Evolutionary conservation across 345 rosid genomes (phyloP).

Genomic region (Hibiscus mutabilis): DNA sequence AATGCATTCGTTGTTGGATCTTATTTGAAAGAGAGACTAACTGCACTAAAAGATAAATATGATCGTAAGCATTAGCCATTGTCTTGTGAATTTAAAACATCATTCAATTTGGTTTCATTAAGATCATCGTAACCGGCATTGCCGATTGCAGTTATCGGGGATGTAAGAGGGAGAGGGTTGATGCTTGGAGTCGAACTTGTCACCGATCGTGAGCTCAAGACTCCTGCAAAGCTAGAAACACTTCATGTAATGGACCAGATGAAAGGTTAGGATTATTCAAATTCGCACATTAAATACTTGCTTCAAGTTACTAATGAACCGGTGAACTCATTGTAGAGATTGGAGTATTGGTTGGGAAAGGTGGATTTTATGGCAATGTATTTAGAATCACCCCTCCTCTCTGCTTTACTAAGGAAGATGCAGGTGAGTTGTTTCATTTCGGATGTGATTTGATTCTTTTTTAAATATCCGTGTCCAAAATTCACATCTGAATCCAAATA

Average conservation of each 20-base stretch:
- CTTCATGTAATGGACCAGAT: conserved; percentile 71
- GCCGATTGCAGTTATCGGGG: conserved; percentile 64
- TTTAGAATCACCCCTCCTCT: conserved; percentile 94
- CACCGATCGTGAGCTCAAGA: conserved; percentile 62
- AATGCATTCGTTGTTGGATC: conserved; percentile 77
- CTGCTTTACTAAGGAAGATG: conserved; percentile 85
- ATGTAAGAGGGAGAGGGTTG: conserved; percentile 89
- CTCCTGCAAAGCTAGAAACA: conserved; percentile 79
- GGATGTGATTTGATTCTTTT: neutral
- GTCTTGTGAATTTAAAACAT: neutral
- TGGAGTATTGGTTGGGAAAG: conserved; percentile 86
- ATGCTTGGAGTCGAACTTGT: conserved; percentile 98
- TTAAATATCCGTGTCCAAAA: neutral
- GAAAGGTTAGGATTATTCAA: conserved; percentile 52
- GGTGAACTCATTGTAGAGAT: conserved; percentile 33
- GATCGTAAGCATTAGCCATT: conserved; percentile 40
- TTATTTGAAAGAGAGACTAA: conserved; percentile 62
- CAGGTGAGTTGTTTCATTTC: conserved; percentile 38
- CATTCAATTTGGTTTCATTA: neutral
- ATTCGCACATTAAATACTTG: neutral
- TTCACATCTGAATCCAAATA: neutral
- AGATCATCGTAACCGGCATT: neutral
- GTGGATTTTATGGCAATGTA: conserved; percentile 80
- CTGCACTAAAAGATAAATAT: conserved; percentile 64
- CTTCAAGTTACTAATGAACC: neutral